A percentile compares a stretch with the other conserved stretches of the same genome.
Conservation (phyloP, 192 early-diverging fungal genomes). For the Podila epigama region DNA sequence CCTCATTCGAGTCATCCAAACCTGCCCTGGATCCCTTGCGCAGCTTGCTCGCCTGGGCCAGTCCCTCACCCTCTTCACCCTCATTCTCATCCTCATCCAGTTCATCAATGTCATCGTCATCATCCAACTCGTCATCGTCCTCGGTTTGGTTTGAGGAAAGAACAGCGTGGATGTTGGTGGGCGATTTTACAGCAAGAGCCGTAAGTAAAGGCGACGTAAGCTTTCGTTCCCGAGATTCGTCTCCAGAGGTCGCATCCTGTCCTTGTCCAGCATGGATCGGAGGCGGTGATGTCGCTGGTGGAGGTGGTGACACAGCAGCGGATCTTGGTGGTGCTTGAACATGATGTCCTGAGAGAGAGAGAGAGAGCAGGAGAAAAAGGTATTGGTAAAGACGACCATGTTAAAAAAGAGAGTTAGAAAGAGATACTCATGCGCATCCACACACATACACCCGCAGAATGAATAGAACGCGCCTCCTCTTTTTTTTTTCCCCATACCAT, state of each 20-base stretch:
- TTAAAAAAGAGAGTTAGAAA: neutral
- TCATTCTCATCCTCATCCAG: conserved; percentile 44
- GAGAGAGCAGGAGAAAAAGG: neutral
- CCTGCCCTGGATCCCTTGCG: conserved; percentile 30
- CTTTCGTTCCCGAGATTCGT: conserved; percentile 13
- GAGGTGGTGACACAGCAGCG: conserved; percentile 2
- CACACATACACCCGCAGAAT: too few species aligned
- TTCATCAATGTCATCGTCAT: conserved; percentile 28
- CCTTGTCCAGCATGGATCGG: neutral
- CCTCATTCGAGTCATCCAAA: conserved; percentile 3
- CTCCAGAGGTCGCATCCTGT: conserved; percentile 5
- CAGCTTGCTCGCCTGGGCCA: conserved; percentile 1
- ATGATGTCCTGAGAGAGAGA: too few species aligned
- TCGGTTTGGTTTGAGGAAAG: conserved; percentile 7
- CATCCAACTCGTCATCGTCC: conserved; percentile 25
- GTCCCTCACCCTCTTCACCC: conserved; percentile 29
- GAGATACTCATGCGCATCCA: too few species aligned
- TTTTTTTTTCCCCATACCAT: too few species aligned
- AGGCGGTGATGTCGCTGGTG: conserved; percentile 2
- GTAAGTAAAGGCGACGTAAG: conserved; percentile 16
- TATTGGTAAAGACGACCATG: neutral
- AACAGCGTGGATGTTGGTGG: conserved; percentile 41
- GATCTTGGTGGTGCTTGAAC: conserved; percentile 1
- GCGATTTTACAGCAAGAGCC: conserved; percentile 37
- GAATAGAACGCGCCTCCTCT: too few species aligned